A percentile compares a stretch with the other conserved stretches of the same genome.
phyloP scores from a whole-genome alignment of 2,329 filamentous ascomycete species.

The Fusarium verticillioides region DNA sequence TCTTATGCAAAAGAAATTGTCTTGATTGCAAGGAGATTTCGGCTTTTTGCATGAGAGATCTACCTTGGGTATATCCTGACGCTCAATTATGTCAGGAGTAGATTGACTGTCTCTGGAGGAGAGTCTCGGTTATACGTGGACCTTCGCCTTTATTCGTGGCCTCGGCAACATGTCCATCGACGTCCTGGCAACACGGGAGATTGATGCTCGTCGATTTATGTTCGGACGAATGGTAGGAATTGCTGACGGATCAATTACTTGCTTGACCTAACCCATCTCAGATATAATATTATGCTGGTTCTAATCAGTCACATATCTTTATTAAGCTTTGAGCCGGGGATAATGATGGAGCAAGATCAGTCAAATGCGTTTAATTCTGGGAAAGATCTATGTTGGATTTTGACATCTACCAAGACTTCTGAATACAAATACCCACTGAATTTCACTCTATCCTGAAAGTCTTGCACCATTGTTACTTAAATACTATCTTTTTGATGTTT shows the following conservation, averaged over 20 bases:
- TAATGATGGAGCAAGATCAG: background rate
- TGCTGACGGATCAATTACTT: background rate
- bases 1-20: slow-evolving; percentile 57
- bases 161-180: background rate
- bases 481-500: background rate
- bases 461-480: background rate
- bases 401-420: background rate
- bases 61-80: background rate
- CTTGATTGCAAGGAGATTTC: slow-evolving; percentile 23
- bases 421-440: slow-evolving; percentile 11
- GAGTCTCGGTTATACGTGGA: background rate
- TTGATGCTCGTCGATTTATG: background rate
- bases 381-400: background rate
- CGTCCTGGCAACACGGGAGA: background rate
- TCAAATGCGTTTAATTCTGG: background rate
- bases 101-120: background rate
- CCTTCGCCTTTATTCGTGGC: background rate
- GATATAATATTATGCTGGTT: background rate
- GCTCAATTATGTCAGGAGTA: background rate
- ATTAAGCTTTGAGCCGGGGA: background rate
- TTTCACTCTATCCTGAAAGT: background rate
- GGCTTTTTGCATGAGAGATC: background rate
- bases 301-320: background rate
- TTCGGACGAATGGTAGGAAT: background rate
- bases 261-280: background rate